Base-by-base conservation (phyloP, 108 stramenopile genomes). In the Schizochytrium sp. region DNA sequence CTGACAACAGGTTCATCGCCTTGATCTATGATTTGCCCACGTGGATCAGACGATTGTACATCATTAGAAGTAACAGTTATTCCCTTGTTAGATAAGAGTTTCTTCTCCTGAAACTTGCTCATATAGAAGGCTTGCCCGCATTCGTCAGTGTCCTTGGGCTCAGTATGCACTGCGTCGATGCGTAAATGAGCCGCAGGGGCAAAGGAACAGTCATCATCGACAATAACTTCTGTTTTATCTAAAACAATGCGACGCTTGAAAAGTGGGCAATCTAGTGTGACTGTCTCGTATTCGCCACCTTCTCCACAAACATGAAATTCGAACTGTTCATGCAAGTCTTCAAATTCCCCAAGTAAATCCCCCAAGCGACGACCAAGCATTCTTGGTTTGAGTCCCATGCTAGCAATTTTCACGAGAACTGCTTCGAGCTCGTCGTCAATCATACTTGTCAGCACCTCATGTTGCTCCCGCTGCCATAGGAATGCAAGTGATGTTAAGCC, bases 211-310 rank as follows among this genome's bases (percentile, higher is more conserved):
- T 95, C 92, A 12, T 92, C 92, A 19, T 95, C 90, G 44, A 96
- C 72, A 12, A 92, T 58, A 15, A 89, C 49, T 56, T 64, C 89
- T 8, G 92, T 72, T 41, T 96, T 94, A 55, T 96, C 96, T 64
- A 99, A 89, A 3, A 97, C 96, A 72, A 97, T 89, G 61, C 94
- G 91, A 72, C 95, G 94, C 76, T 91, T 91, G 61, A 98, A 94
- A 3, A 88, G 88, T 10, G 96, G 95, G 89, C 95, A 96, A 94
- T 98, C 97, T 61, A 97, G 61, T 19, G 97, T 97, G 45, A 99
- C 89, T 0, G 97, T 97, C 92, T 99, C 99, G 93, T 98, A 99
- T 93, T 99, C 99, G 4, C 98, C 99, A 8, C 98, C 99, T 88
- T 99, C 99, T 38, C 99, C 99, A 46, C 96, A 97, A 1, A 97